Conservation (phyloP, 441 rosid species). For the Populus hybrid region DNA sequence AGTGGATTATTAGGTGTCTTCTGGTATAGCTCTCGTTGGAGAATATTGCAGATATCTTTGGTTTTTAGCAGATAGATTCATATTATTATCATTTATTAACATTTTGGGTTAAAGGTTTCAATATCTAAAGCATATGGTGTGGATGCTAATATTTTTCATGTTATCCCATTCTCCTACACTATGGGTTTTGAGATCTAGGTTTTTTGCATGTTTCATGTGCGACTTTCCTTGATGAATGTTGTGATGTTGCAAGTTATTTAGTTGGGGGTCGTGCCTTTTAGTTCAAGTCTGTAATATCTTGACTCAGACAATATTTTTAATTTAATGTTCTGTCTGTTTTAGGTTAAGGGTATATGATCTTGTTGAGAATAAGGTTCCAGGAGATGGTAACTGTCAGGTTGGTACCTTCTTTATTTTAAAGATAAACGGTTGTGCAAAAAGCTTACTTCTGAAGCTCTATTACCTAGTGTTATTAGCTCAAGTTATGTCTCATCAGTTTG, state of each 20-base stretch:
- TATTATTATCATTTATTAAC: background rate
- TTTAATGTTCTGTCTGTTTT: slow-evolving; percentile 5
- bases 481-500: slow-evolving; percentile 17
- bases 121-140: background rate
- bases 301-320: slow-evolving; percentile 2
- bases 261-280: background rate
- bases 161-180: background rate
- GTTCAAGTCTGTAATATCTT: background rate
- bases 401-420: slow-evolving; percentile 10
- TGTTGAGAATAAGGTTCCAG: slow-evolving; percentile 77
- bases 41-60: background rate
- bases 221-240: background rate
- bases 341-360: slow-evolving; percentile 71
- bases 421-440: background rate
- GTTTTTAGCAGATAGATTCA: background rate
- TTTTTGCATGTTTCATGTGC: background rate
- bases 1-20: background rate
- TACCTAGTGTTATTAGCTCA: slow-evolving; percentile 7
- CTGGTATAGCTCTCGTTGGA: background rate
- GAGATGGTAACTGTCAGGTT: slow-evolving; percentile 99
- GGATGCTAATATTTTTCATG: background rate
- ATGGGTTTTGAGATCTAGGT: background rate
- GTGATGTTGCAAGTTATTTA: background rate
- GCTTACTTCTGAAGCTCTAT: background rate
- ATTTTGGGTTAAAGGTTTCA: background rate